phyloP scores from a whole-genome alignment of 2,329 filamentous ascomycete species.

The Periconia sp. region DNA sequence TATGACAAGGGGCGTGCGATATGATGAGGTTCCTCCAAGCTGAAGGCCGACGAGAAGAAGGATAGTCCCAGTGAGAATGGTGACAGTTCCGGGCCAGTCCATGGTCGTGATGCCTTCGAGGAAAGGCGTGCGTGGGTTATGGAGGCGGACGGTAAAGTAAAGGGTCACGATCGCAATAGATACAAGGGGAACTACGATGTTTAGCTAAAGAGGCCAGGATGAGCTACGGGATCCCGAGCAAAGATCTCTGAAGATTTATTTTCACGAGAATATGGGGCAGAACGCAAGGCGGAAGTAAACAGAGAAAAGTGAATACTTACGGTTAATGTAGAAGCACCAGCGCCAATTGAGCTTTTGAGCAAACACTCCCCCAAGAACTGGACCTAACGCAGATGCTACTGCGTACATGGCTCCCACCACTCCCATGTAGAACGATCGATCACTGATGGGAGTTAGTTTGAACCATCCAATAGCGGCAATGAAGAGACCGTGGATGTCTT shows the following conservation, averaged over 20 bases:
- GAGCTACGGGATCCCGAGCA: background rate
- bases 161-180: conserved; percentile 57
- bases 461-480: too few relatives aligned
- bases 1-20: conserved; percentile 58
- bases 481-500: too few relatives aligned
- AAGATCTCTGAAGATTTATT: background rate
- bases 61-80: conserved; percentile 55
- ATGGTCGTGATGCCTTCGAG: conserved; percentile 55
- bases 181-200: conserved; percentile 56
- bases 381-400: conserved; percentile 60
- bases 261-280: background rate
- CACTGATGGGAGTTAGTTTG: conserved; percentile 35
- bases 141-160: conserved; percentile 59
- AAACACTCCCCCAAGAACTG: conserved; percentile 60
- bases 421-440: conserved; percentile 58
- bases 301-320: conserved; percentile 14
- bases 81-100: conserved; percentile 60
- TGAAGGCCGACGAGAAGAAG: conserved; percentile 61
- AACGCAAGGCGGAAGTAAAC: background rate
- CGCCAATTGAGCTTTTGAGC: conserved; percentile 55
- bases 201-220: conserved; percentile 29
- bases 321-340: conserved; percentile 55
- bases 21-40: conserved; percentile 57
- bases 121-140: conserved; percentile 57
- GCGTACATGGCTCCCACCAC: conserved; percentile 62